Base-by-base conservation (phyloP, 768 basidiomycete genomes). In the Lyophyllum atratum region DNA sequence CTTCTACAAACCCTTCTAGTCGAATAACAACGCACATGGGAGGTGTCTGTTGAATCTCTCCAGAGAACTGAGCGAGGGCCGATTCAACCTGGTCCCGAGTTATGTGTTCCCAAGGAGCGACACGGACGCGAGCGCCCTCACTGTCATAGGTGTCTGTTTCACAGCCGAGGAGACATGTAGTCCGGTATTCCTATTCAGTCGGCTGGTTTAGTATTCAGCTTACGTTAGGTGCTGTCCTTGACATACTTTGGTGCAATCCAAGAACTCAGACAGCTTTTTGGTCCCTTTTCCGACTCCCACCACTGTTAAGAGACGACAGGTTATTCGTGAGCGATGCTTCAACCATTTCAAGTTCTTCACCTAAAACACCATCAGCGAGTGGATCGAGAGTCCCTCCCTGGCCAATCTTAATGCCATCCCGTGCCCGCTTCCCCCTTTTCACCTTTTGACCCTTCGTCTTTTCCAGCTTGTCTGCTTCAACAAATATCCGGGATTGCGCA, bases 361-460 rank as follows among this genome's bases (percentile, higher is more conserved):
- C 93, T 60, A 98, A 76, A 15, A 97, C 93, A 43, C 96, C 96
- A 71, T 97, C 93, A 5, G 97, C 97, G 33, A 98, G 80, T 15
- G 97, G 97, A 76, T 99, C 97, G 49, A 99, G 77, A 3, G 97
- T 99, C 4, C 97, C 95, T 26, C 94, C 94, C 71, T 95, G 92
- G 1, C 94, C 95, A 48, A 95, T 84, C 73, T 96, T 95, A 52
- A 95, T 76, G 2, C 72, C 66, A 21, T 83, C 80, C 48, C 76
- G 76, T 50, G 72, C 70, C 44, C 73, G 70, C 59, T 80, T 81
- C 24, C 76, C 77, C 52, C 76, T 72, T n/a, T 70, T 71, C 8
- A 68, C 59, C 52, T 81, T 77, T 59, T 75, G 81, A 29, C 70
- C 80, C 68, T 84, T 82, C 24, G 74, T 73, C 66, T 80, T 79